Evolutionary conservation across 2,329 filamentous ascomycete genomes (phyloP).

Genomic region (Trichoderma citrinoviride): DNA sequence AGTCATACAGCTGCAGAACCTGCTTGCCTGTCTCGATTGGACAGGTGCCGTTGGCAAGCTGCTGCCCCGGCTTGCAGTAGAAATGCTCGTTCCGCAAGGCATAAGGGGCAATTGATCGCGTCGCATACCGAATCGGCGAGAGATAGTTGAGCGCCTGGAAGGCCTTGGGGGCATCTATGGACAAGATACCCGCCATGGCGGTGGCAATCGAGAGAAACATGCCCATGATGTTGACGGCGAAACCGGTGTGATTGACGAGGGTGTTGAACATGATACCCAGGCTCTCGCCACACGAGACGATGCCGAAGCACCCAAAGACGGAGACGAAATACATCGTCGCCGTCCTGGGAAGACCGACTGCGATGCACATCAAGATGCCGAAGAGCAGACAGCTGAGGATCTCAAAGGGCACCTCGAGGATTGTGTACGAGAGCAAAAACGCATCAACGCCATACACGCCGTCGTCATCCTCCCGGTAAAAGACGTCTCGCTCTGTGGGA

Average conservation of each 20-base stretch:
- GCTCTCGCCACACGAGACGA: constrained; percentile 73
- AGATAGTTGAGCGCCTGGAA: constrained; percentile 69
- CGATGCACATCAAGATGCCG: constrained; percentile 61
- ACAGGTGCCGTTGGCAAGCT: constrained; percentile 59
- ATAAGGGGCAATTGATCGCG: constrained; percentile 65
- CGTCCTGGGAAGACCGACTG: constrained; percentile 62
- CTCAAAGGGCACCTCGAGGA: constrained; percentile 71
- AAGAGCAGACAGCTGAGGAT: constrained; percentile 63
- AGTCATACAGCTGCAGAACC: constrained; percentile 64
- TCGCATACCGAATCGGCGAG: constrained; percentile 66
- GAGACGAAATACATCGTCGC: constrained; percentile 64
- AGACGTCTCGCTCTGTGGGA: constrained; percentile 68
- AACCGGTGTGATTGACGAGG: constrained; percentile 68
- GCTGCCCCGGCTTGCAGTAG: constrained; percentile 60
- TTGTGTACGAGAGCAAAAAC: constrained; percentile 67
- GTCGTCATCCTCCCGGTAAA: constrained; percentile 73
- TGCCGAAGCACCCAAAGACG: constrained; percentile 67
- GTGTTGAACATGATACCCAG: constrained; percentile 79
- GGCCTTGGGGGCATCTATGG: constrained; percentile 64
- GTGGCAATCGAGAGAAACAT: constrained; percentile 68
- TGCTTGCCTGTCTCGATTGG: constrained; percentile 64
- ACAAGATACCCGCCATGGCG: constrained; percentile 69
- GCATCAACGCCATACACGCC: constrained; percentile 67
- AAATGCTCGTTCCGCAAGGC: constrained; percentile 61
- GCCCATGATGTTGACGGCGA: constrained; percentile 70